Evolutionary conservation across 2,329 filamentous ascomycete genomes (phyloP).

Genomic region (Hysterium pulicare): DNA sequence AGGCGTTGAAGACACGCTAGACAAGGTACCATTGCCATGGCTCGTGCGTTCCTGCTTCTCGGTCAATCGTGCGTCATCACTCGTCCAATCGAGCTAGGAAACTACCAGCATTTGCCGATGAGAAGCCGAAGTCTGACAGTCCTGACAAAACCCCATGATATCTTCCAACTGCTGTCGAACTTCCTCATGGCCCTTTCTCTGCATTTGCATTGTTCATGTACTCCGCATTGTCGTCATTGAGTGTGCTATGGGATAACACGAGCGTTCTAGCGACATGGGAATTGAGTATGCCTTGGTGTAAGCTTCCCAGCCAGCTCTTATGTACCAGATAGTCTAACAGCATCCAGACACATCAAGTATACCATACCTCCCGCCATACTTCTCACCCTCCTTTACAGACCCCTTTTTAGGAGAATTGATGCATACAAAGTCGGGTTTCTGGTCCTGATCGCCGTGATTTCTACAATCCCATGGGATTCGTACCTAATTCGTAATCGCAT

Average conservation of each 20-base stretch:
- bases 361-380: conserved; percentile 62
- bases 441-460: conserved; percentile 61
- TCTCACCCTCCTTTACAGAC: conserved; percentile 58
- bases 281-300: conserved; percentile 63
- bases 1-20: too few species aligned
- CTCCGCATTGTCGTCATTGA: background rate
- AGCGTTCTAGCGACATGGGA: conserved; percentile 46
- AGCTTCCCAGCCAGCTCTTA: conserved; percentile 27
- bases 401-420: conserved; percentile 61
- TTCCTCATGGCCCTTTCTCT: conserved; percentile 1
- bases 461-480: conserved; percentile 74
- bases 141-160: conserved; percentile 7
- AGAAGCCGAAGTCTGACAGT: too few species aligned
- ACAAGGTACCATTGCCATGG: too few species aligned
- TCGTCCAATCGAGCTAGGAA: background rate
- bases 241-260: background rate
- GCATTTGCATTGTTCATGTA: too few species aligned
- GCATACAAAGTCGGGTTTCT: conserved; percentile 61
- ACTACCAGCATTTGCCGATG: background rate
- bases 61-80: too few species aligned
- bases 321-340: background rate
- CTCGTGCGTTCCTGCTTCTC: too few species aligned
- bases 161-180: background rate
- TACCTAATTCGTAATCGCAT: conserved; percentile 66
- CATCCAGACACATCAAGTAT: conserved; percentile 60